These are phyloP conservation scores for Aspergillus tamarii DNA, from an alignment of 2,329 filamentous ascomycete species.

Conservation along the genomic window DNA sequence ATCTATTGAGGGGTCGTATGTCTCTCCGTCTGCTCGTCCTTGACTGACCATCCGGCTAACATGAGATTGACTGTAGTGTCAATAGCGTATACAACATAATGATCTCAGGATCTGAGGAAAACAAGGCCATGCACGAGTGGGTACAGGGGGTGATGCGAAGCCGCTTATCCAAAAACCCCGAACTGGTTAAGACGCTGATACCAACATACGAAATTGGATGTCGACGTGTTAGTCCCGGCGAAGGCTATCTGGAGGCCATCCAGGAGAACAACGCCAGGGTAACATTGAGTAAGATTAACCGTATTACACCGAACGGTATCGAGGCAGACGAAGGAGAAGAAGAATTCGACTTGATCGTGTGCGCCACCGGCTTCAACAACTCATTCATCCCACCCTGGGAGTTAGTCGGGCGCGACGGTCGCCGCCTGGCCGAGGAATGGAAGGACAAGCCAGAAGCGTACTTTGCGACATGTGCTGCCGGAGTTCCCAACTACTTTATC, in stretches of 20 bases:
- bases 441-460: constrained; percentile 26
- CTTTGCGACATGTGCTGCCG: constrained; percentile 24
- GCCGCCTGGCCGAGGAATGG: constrained; percentile 28
- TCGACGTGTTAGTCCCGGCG: constrained; percentile 32
- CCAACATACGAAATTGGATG: constrained; percentile 30
- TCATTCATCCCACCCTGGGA: constrained; percentile 41
- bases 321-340: constrained; percentile 21
- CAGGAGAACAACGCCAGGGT: constrained; percentile 27
- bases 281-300: constrained; percentile 24
- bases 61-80: background rate
- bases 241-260: constrained; percentile 34
- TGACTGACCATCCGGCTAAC: constrained; percentile 1
- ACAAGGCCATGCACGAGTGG: constrained; percentile 6
- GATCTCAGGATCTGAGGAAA: constrained; percentile 17
- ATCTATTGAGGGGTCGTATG: constrained; percentile 24
- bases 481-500: constrained; percentile 35
- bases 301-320: constrained; percentile 27
- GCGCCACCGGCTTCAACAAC: constrained; percentile 48
- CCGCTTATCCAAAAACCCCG: constrained; percentile 20
- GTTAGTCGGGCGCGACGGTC: constrained; percentile 33
- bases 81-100: constrained; percentile 21
- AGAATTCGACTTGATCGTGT: constrained; percentile 37
- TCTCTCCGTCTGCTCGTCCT: background rate
- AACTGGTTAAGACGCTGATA: constrained; percentile 28
- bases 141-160: constrained; percentile 21